phyloP scores from a whole-genome alignment of 164 flowering plant genomes.

The Berberis vulgaris region DNA sequence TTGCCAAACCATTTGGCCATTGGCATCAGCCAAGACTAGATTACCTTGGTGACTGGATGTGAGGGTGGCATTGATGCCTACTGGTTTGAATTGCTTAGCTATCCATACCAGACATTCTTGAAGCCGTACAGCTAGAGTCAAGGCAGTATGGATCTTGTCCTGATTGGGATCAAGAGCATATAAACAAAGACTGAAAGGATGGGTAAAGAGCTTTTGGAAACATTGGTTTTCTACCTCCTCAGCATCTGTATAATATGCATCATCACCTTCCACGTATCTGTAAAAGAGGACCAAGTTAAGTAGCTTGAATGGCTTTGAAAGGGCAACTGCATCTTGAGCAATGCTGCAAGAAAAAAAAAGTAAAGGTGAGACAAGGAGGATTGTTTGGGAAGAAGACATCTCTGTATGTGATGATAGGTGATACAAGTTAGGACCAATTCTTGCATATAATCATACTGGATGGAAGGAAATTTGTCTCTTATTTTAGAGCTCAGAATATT shows the following conservation, averaged over 20 bases:
- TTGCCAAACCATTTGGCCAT: constrained; percentile 25
- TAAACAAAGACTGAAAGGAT: background rate
- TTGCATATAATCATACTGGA: too few species aligned
- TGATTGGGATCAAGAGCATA: background rate
- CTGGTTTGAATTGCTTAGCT: background rate
- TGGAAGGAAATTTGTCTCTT: too few species aligned
- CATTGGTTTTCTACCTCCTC: background rate
- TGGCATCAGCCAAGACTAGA: constrained; percentile 23
- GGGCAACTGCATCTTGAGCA: background rate
- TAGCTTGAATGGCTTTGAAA: background rate
- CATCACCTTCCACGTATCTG: background rate
- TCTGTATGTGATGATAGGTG: too few species aligned
- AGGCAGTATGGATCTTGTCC: background rate
- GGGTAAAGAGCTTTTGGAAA: background rate
- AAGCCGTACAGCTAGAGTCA: background rate
- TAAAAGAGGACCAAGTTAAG: background rate
- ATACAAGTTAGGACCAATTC: too few species aligned
- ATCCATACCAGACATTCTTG: background rate
- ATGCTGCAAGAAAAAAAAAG: background rate
- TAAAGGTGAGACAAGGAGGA: background rate
- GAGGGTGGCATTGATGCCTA: background rate
- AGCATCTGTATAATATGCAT: background rate
- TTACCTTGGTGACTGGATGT: constrained; percentile 10
- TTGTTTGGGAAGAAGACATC: background rate
- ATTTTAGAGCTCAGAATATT: too few species aligned